Evolutionary conservation across 306 rosid species (phyloP).

Genomic region (Cyamopsis tetragonoloba): DNA sequence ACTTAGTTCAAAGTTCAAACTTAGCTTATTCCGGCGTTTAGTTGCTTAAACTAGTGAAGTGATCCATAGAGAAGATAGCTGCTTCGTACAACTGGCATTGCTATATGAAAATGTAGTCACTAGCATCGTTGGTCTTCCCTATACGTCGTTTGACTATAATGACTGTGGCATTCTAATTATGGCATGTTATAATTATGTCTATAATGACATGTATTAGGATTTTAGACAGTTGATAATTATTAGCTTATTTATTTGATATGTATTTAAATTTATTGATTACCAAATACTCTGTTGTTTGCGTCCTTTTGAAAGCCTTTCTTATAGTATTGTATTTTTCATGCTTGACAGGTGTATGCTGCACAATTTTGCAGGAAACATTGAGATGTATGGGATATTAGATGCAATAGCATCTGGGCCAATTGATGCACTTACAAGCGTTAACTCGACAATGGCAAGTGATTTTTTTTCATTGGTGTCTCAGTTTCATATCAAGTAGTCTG

Average conservation of each 20-base stretch:
- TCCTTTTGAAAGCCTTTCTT: constrained; percentile 7
- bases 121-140: constrained; percentile 6
- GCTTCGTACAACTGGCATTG: background rate
- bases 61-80: constrained; percentile 12
- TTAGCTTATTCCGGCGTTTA: background rate
- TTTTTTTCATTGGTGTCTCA: background rate
- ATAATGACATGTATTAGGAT: background rate
- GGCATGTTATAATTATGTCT: background rate
- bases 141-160: background rate
- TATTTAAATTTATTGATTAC: background rate
- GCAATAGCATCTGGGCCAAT: constrained; percentile 81
- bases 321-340: constrained; percentile 20
- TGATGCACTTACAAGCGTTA: constrained; percentile 67
- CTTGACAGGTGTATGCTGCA: constrained; percentile 91
- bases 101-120: constrained; percentile 8
- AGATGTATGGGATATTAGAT: constrained; percentile 84
- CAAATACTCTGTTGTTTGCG: constrained; percentile 10
- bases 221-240: background rate
- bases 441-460: constrained; percentile 79
- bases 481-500: constrained; percentile 9
- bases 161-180: background rate
- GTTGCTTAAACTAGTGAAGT: constrained; percentile 5
- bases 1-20: background rate
- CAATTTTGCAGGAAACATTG: constrained; percentile 85
- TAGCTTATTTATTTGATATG: background rate